Percentiles rank a stretch among this genome's conserved stretches.
These are phyloP conservation scores for Macrolepiota fuliginosa DNA, from an alignment of 768 basidiomycete species.

Conservation along the genomic window DNA sequence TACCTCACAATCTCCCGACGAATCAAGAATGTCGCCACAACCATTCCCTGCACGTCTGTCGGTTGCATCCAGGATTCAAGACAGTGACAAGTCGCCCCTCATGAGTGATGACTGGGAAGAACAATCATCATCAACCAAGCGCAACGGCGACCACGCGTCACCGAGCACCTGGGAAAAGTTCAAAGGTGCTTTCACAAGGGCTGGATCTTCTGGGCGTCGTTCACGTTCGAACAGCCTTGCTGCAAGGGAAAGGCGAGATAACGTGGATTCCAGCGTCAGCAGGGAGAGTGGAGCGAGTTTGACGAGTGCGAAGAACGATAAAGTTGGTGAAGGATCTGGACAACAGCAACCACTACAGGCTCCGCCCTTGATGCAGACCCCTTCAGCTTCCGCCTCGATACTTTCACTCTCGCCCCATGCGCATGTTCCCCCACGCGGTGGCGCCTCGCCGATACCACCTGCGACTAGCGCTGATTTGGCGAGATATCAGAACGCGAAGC, in stretches of 20 bases:
- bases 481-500: conserved; percentile 75
- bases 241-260: conserved; percentile 62
- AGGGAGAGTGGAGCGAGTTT: conserved; percentile 76
- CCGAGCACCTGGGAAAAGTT: conserved; percentile 72
- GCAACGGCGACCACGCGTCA: conserved; percentile 50
- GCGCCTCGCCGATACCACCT: conserved; percentile 76
- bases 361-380: conserved; percentile 50
- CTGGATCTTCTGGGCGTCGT: conserved; percentile 68
- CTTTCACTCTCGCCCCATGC: conserved; percentile 58
- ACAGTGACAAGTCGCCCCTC: conserved; percentile 55
- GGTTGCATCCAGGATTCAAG: conserved; percentile 56
- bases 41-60: conserved; percentile 61
- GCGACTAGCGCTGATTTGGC: conserved; percentile 67
- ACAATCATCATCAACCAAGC: conserved; percentile 47
- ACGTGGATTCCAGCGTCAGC: conserved; percentile 71
- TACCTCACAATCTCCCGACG: conserved; percentile 30
- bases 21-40: conserved; percentile 47
- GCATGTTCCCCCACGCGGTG: conserved; percentile 42
- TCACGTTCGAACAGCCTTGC: conserved; percentile 78
- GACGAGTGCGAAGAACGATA: conserved; percentile 59
- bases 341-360: conserved; percentile 39
- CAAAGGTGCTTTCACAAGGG: conserved; percentile 63
- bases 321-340: conserved; percentile 31
- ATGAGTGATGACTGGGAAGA: conserved; percentile 52
- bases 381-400: conserved; percentile 71